Evolutionary conservation across 305 asterid species (phyloP).

Genomic region (Fraxinus baroniana): DNA sequence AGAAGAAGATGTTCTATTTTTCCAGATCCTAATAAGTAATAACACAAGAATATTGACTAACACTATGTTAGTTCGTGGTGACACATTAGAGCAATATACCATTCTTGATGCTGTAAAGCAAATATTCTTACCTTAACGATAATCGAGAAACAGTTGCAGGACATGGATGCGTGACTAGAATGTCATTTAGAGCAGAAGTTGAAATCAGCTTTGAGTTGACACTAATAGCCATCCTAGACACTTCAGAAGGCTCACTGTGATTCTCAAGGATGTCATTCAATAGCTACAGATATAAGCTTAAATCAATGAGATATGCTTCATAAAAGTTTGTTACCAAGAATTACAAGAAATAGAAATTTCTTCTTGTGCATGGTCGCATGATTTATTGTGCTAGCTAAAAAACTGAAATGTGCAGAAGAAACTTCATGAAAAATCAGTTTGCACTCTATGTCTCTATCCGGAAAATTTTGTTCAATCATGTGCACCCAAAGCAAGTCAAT

Average conservation of each 20-base stretch:
- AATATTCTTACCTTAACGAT: constrained; percentile 56
- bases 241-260: constrained; percentile 50
- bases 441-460: background rate
- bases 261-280: constrained; percentile 57
- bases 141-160: constrained; percentile 79
- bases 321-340: background rate
- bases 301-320: background rate
- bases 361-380: background rate
- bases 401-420: background rate
- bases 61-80: background rate
- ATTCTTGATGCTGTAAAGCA: background rate
- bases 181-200: constrained; percentile 41
- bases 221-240: constrained; percentile 62
- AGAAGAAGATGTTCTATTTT: constrained; percentile 41
- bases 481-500: background rate
- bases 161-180: constrained; percentile 69
- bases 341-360: background rate
- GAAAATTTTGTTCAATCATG: background rate
- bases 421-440: background rate
- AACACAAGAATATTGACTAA: background rate
- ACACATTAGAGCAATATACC: background rate
- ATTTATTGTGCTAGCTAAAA: background rate
- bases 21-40: constrained; percentile 37
- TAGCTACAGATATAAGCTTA: constrained; percentile 31
- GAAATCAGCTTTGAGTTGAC: constrained; percentile 52